Evolutionary conservation across 1,284 basidiomycete species (phyloP).

Genomic region (Thelephora terrestris): DNA sequence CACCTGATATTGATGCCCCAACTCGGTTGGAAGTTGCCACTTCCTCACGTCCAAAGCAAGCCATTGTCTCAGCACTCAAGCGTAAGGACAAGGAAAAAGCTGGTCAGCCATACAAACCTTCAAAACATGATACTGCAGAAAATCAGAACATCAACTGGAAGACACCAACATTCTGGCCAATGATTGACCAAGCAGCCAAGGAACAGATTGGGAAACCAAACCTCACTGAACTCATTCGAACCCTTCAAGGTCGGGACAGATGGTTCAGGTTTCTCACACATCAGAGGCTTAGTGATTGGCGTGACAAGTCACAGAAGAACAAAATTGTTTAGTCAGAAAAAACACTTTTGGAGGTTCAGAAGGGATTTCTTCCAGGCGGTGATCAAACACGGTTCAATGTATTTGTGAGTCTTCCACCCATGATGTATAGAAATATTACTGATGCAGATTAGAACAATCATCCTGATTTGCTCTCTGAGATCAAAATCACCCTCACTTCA

Average conservation of each 20-base stretch:
- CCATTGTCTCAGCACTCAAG: too few relatives aligned
- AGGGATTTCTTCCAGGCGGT: background rate
- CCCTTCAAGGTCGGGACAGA: background rate
- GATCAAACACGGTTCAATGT: background rate
- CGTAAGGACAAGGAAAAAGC: too few relatives aligned
- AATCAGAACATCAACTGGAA: too few relatives aligned
- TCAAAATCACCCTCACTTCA: background rate
- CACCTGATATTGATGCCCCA: too few relatives aligned
- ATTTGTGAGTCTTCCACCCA: slow-evolving; percentile 1
- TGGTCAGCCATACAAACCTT: too few relatives aligned
- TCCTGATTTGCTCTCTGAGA: background rate
- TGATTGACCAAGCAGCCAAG: too few relatives aligned
- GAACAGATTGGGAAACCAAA: too few relatives aligned
- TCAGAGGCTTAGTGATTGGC: slow-evolving; percentile 1
- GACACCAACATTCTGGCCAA: too few relatives aligned
- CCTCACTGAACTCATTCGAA: background rate
- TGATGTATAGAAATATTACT: background rate
- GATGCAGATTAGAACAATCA: background rate
- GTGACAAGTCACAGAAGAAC: background rate
- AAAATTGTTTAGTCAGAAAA: slow-evolving; percentile 1
- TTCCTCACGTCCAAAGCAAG: too few relatives aligned
- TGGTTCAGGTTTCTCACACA: background rate
- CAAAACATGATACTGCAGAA: too few relatives aligned
- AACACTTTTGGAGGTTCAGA: too few relatives aligned
- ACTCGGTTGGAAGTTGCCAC: too few relatives aligned